A percentile compares a stretch with the other conserved stretches of the same genome.
phyloP scores from a whole-genome alignment of 2,329 filamentous ascomycete species.

The Aspergillus flavus region DNA sequence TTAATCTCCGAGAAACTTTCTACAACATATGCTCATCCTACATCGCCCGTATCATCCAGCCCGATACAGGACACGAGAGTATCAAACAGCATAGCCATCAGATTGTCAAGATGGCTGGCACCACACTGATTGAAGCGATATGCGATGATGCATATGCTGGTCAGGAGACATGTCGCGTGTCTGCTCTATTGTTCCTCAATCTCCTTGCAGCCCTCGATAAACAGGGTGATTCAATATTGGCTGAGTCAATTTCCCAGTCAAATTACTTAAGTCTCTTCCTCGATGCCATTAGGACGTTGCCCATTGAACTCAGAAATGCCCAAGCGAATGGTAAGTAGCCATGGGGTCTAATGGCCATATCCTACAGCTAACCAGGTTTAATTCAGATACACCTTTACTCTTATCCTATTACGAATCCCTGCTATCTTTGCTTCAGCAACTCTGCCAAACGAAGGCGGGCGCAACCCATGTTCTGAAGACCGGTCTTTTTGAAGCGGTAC shows the following conservation, averaged over 20 bases:
- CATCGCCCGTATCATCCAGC: conserved; percentile 65
- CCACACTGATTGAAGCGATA: conserved; percentile 78
- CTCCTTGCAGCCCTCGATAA: conserved; percentile 74
- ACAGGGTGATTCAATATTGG: conserved; percentile 71
- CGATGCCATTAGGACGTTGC: conserved; percentile 78
- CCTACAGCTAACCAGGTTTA: conserved; percentile 12
- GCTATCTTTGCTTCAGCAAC: conserved; percentile 77
- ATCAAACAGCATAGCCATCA: conserved; percentile 59
- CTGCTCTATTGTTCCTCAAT: conserved; percentile 82
- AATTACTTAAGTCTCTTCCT: conserved; percentile 92
- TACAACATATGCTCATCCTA: conserved; percentile 93
- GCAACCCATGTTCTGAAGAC: conserved; percentile 86
- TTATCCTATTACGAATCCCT: conserved; percentile 71
- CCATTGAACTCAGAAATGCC: conserved; percentile 68
- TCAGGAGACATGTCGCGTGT: conserved; percentile 77
- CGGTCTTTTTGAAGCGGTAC: conserved; percentile 80
- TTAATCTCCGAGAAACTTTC: conserved; percentile 77
- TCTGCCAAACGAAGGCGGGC: conserved; percentile 81
- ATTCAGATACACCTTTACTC: conserved; percentile 55
- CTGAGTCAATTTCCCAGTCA: conserved; percentile 77
- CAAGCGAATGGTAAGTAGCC: conserved; percentile 56
- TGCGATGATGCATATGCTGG: conserved; percentile 93
- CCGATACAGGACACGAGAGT: conserved; percentile 52
- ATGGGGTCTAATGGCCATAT: neutral
- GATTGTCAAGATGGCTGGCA: conserved; percentile 77